These are phyloP conservation scores for Zygosaccharomyces pseudobailii DNA, from an alignment of 1,139 yeast genomes.

Conservation along the genomic window DNA sequence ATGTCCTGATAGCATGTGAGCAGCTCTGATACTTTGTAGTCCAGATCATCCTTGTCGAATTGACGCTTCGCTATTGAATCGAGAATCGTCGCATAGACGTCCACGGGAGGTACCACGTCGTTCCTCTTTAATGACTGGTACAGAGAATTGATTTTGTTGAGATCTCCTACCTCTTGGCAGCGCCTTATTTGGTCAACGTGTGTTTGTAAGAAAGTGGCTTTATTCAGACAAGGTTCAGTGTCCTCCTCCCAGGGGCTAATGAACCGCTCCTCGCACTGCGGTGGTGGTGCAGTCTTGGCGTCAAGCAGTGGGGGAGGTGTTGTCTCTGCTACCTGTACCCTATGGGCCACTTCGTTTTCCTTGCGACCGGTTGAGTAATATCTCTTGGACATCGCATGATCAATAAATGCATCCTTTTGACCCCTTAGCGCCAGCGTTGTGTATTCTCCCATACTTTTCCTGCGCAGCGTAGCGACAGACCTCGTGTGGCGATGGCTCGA, in stretches of 20 bases:
- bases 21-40: constrained; percentile 51
- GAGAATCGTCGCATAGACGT: constrained; percentile 33
- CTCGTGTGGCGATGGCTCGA: constrained; percentile 5
- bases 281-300: neutral
- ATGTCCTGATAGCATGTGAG: constrained; percentile 66
- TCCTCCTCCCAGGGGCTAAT: constrained; percentile 32
- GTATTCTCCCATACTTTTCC: constrained; percentile 11
- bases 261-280: neutral
- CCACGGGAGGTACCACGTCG: constrained; percentile 35
- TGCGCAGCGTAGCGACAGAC: constrained; percentile 8
- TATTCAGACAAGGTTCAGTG: constrained; percentile 25
- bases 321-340: neutral
- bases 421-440: constrained; percentile 9
- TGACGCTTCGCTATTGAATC: constrained; percentile 35
- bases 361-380: constrained; percentile 17
- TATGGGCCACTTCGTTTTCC: neutral
- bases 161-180: constrained; percentile 25
- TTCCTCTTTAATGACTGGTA: constrained; percentile 40
- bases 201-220: constrained; percentile 23
- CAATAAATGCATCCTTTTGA: constrained; percentile 15
- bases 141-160: constrained; percentile 36
- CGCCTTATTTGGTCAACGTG: constrained; percentile 26
- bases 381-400: constrained; percentile 16
- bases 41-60: constrained; percentile 40
- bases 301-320: neutral